A percentile compares a stretch with the other conserved stretches of the same genome.
phyloP scores from a whole-genome alignment of 352 stramenopile genomes.

The Phytophthora pluvialis region DNA sequence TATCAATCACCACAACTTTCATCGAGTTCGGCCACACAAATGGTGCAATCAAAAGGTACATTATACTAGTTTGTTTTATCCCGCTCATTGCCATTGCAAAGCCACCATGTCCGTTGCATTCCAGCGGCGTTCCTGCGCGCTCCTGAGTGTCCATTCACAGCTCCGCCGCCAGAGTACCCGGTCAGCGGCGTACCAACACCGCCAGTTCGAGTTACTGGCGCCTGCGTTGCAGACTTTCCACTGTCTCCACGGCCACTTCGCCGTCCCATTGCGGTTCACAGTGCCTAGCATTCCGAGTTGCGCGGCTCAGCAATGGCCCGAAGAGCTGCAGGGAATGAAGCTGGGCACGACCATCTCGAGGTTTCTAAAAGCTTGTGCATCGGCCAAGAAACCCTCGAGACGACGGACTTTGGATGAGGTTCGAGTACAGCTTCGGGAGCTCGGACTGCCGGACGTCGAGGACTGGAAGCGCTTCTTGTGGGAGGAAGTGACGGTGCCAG shows the following conservation, averaged over 20 bases:
- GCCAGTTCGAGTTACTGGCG: constrained; percentile 36
- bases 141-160: not conserved
- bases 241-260: constrained; percentile 36
- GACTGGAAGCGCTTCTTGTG: constrained; percentile 49
- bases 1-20: not conserved
- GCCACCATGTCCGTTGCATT: not conserved
- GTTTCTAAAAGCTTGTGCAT: constrained; percentile 39
- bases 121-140: constrained; percentile 8
- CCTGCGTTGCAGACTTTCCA: constrained; percentile 36
- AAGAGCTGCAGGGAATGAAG: constrained; percentile 46
- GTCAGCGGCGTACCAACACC: constrained; percentile 22
- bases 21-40: not conserved
- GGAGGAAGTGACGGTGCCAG: constrained; percentile 37
- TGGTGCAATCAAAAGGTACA: constrained; percentile 20
- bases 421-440: constrained; percentile 16
- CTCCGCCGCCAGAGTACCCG: constrained; percentile 14
- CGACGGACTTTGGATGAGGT: constrained; percentile 22
- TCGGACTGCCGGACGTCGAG: constrained; percentile 33
- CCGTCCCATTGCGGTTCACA: constrained; percentile 45
- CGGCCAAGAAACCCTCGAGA: constrained; percentile 31
- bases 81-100: not conserved
- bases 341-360: constrained; percentile 49
- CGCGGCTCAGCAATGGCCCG: constrained; percentile 20
- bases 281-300: constrained; percentile 13
- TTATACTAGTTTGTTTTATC: constrained; percentile 4